These are phyloP conservation scores for Beauveria sp. DNA, from an alignment of 2,329 filamentous ascomycete genomes.

Conservation along the genomic window DNA sequence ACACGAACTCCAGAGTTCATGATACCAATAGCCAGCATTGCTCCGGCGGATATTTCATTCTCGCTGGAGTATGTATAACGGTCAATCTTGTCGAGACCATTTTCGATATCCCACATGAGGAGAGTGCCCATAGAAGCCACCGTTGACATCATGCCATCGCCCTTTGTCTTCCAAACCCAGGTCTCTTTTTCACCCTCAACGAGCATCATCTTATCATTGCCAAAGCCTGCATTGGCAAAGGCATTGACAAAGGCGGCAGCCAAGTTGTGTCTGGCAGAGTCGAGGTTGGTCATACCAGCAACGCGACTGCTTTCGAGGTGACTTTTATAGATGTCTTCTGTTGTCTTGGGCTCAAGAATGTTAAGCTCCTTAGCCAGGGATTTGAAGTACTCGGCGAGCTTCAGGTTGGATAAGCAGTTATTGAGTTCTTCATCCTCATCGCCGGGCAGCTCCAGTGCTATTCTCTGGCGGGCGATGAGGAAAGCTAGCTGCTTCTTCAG, in stretches of 20 bases:
- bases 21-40: slow-evolving; percentile 87
- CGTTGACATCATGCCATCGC: slow-evolving; percentile 94
- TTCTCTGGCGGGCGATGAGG: slow-evolving; percentile 83
- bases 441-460: slow-evolving; percentile 65
- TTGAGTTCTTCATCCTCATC: slow-evolving; percentile 67
- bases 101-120: slow-evolving; percentile 88
- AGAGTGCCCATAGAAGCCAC: slow-evolving; percentile 89
- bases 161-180: slow-evolving; percentile 99
- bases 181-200: slow-evolving; percentile 79
- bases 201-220: slow-evolving; percentile 96
- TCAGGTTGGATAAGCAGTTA: slow-evolving; percentile 82
- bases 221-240: slow-evolving; percentile 93
- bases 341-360: slow-evolving; percentile 91
- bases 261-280: slow-evolving; percentile 92
- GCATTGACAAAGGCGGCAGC: slow-evolving; percentile 95
- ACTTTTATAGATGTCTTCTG: slow-evolving; percentile 99
- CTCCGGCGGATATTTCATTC: slow-evolving; percentile 77
- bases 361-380: slow-evolving; percentile 91
- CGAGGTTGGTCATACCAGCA: slow-evolving; percentile 85
- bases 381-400: slow-evolving; percentile 88
- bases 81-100: slow-evolving; percentile 87
- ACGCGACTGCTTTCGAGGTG: slow-evolving; percentile 94
- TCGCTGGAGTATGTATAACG: slow-evolving; percentile 84
- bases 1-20: slow-evolving; percentile 88
- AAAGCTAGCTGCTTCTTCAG: slow-evolving; percentile 93